Percentiles rank a stretch among this genome's conserved stretches.
phyloP scores from a whole-genome alignment of 306 rosid genomes.

The Cicer judaicum region DNA sequence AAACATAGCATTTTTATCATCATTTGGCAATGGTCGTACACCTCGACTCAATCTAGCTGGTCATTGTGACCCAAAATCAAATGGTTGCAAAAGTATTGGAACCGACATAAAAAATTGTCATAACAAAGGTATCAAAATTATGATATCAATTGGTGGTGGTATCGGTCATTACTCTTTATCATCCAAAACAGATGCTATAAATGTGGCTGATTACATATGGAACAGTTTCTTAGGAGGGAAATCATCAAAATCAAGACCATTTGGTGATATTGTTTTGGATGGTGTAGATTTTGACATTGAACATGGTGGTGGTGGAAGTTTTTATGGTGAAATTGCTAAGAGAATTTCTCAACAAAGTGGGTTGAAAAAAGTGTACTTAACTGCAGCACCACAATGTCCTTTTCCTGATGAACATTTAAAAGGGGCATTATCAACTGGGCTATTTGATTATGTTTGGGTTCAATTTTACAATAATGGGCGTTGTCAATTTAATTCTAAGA shows the following conservation, averaged over 20 bases:
- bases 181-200: constrained; percentile 50
- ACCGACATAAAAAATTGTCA: constrained; percentile 53
- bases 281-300: constrained; percentile 74
- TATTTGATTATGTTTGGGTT: constrained; percentile 63
- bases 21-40: constrained; percentile 37
- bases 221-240: constrained; percentile 62
- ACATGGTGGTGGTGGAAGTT: constrained; percentile 46
- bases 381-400: constrained; percentile 72
- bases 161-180: constrained; percentile 54
- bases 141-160: constrained; percentile 68
- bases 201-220: constrained; percentile 58
- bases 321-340: constrained; percentile 40
- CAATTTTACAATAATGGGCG: constrained; percentile 58
- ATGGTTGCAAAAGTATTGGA: constrained; percentile 46
- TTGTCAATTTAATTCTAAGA: constrained; percentile 38
- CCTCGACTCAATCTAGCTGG: constrained; percentile 54
- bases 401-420: constrained; percentile 57
- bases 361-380: constrained; percentile 46
- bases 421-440: constrained; percentile 50
- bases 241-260: constrained; percentile 59
- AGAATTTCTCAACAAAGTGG: constrained; percentile 33
- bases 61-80: constrained; percentile 15
- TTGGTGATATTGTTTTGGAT: constrained; percentile 61
- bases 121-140: constrained; percentile 57
- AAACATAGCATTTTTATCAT: constrained; percentile 46